A percentile compares a stretch with the other conserved stretches of the same genome.
Conservation (phyloP, 164 flowering plant species). For the Chimonanthus salicifolius region DNA sequence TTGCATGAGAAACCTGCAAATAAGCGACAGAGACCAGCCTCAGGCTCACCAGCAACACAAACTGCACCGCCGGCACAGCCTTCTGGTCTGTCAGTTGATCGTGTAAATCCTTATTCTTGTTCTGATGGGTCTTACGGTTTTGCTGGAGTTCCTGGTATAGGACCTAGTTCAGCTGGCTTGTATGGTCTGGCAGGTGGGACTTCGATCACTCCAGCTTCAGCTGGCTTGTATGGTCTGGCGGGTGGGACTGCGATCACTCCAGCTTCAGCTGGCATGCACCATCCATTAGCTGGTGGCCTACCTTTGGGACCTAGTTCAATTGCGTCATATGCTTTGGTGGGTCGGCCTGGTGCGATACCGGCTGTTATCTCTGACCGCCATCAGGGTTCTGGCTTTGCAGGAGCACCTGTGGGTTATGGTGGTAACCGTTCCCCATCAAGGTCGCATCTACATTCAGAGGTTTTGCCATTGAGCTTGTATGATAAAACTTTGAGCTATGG, state of each 20-base stretch:
- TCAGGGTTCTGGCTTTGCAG: slow-evolving; percentile 3
- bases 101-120: neutral
- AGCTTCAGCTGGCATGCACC: neutral
- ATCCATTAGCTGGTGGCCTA: neutral
- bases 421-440: slow-evolving; percentile 5
- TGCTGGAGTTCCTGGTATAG: neutral
- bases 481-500: neutral
- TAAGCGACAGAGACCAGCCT: slow-evolving; percentile 28
- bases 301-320: neutral
- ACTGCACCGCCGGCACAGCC: neutral
- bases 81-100: neutral
- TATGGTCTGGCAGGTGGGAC: neutral
- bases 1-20: slow-evolving; percentile 25
- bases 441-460: slow-evolving; percentile 6
- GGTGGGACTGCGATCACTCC: neutral
- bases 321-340: slow-evolving; percentile 6
- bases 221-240: neutral
- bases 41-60: neutral
- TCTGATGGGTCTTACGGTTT: neutral
- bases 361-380: neutral
- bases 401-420: slow-evolving; percentile 4
- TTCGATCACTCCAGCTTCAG: neutral
- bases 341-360: neutral
- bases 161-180: neutral
- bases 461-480: neutral